Evolutionary conservation across 2,329 filamentous ascomycete genomes (phyloP).

Genomic region (Myriosclerotinia duriaeana): DNA sequence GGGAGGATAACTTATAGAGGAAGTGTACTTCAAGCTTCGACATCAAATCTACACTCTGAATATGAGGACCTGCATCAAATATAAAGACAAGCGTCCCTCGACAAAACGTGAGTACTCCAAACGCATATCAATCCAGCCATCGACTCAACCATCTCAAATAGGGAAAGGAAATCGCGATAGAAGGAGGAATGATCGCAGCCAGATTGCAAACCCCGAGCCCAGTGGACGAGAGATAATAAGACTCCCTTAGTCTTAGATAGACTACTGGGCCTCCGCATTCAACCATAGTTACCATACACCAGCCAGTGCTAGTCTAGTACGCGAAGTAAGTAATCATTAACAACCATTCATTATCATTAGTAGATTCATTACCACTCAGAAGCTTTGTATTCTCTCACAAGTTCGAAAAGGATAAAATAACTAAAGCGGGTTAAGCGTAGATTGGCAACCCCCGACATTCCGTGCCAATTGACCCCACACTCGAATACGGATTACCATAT

Average conservation of each 20-base stretch:
- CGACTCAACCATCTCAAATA: slow-evolving; percentile 12
- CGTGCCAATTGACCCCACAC: slow-evolving; percentile 10
- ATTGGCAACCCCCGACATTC: slow-evolving; percentile 10
- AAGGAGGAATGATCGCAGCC: background rate
- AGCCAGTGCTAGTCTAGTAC: background rate
- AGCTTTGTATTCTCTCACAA: background rate
- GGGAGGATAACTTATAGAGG: background rate
- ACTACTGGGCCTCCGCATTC: background rate
- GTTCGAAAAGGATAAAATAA: slow-evolving; percentile 16
- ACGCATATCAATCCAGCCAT: background rate
- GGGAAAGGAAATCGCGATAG: slow-evolving; percentile 22
- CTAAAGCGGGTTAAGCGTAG: slow-evolving; percentile 15
- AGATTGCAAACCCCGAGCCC: background rate
- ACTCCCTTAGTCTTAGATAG: too few species aligned
- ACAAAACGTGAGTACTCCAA: background rate
- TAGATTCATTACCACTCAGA: background rate
- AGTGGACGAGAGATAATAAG: slow-evolving; percentile 17
- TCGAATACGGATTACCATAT: slow-evolving; percentile 15
- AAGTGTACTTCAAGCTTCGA: background rate
- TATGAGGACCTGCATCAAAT: slow-evolving; percentile 7
- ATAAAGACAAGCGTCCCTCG: slow-evolving; percentile 3
- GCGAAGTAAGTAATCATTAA: background rate
- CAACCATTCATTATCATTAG: too few species aligned
- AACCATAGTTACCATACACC: background rate
- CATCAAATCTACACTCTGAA: background rate